These are phyloP conservation scores for Phaffomyces antillensis DNA, from an alignment of 805 yeast species.

Conservation along the genomic window DNA sequence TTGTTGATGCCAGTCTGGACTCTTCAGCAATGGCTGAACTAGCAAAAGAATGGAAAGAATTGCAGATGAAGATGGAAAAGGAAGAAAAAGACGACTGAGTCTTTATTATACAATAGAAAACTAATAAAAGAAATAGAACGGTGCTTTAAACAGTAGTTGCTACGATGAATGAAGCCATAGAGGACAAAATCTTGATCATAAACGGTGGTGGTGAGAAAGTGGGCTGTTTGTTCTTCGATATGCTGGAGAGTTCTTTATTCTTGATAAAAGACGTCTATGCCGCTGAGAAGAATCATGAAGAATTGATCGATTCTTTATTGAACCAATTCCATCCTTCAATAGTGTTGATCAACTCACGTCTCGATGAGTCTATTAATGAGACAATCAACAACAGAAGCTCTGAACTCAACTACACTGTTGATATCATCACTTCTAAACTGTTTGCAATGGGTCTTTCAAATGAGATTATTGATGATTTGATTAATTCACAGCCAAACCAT, in stretches of 20 bases:
- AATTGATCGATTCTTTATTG: not conserved
- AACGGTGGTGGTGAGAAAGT: not conserved
- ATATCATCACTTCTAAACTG: not conserved
- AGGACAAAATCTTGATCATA: not conserved
- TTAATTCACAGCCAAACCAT: not conserved
- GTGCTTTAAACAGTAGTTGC: too few species aligned
- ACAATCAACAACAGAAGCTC: not conserved
- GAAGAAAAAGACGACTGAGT: not conserved
- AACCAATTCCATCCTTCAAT: not conserved
- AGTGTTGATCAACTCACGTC: not conserved
- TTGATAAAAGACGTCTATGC: not conserved
- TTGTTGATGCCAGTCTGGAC: conserved; percentile 75
- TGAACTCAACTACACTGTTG: not conserved
- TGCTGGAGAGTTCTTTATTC: not conserved
- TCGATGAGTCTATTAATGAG: not conserved
- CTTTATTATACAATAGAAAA: not conserved
- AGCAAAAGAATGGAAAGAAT: conserved; percentile 51
- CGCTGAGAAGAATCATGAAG: not conserved
- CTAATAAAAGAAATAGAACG: too few species aligned
- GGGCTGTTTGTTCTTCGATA: not conserved
- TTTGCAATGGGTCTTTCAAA: not conserved
- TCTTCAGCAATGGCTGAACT: conserved; percentile 64
- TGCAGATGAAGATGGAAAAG: conserved; percentile 23
- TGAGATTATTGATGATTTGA: conserved; percentile 1
- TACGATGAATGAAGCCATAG: not conserved